Base-by-base conservation (phyloP, 2,329 filamentous ascomycete species). In the Botrytis pseudocinerea region DNA sequence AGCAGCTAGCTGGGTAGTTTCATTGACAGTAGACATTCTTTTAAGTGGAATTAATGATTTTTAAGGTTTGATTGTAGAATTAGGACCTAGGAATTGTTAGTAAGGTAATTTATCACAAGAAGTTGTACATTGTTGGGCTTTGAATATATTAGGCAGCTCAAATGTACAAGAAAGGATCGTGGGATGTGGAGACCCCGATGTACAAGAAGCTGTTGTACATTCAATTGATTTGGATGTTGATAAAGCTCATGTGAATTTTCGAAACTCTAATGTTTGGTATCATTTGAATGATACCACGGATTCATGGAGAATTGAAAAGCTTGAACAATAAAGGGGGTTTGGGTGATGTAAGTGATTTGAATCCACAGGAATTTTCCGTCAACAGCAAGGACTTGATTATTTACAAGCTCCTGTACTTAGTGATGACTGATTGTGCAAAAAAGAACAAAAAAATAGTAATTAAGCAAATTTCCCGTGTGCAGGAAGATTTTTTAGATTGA, bases 391-490 rank as follows among this genome's bases (percentile, higher is more conserved):
- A 63, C 7, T 28, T 32, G n/a, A 22, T 44, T 7, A 8, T 22
- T 42, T 10, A n/a, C 28, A 32, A 20, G 54, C 54, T 32, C 16
- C 18, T 59, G 54, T 32, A 20, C 14, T 4, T 20, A 8, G 6
- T 10, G 16, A 7, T 28, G 6, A 14, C 28, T 22, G 20, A 61
- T 0, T 61, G 32, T 61, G 10, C 18, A 61, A 38, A 2, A 6
- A 8, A 8, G 16, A 2, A 6, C 4, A 4, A 28, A 57, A 35
- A 16, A 9, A 61, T 38, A 6, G 1, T 25, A 25, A 28, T 25
- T 22, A 10, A 4, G 5, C 1, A 32, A 2, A 12, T 0, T 14
- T 35, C 2, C 8, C 7, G 25, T 22, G 2, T 14, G 10, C 1
- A 64, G 20, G 10, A 35, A 9, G 10, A 32, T 22, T 0, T 2